A percentile compares a stretch with the other conserved stretches of the same genome.
Evolutionary conservation across 192 early-diverging fungal species (phyloP).

Genomic region (Mortierella antarctica): DNA sequence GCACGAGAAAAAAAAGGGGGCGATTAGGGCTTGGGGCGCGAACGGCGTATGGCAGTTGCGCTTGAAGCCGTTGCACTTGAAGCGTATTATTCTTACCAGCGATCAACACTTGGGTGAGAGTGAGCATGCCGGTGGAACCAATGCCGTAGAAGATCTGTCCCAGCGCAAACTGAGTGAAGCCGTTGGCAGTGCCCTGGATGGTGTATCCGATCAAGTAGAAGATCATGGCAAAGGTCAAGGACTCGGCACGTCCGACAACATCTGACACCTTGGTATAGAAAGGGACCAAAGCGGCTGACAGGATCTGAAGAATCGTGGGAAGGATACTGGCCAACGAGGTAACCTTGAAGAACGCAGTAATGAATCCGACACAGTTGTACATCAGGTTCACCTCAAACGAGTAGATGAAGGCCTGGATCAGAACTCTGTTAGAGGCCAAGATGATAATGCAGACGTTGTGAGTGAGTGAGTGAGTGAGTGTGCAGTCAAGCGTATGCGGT

Average conservation of each 20-base stretch:
- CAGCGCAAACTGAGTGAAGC: conserved; percentile 27
- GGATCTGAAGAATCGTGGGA: conserved; percentile 45
- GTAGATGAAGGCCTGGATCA: conserved; percentile 37
- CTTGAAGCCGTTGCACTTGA: not conserved
- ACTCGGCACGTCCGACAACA: conserved; percentile 40
- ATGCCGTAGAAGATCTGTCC: conserved; percentile 43
- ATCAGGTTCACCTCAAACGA: conserved; percentile 44
- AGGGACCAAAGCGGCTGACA: conserved; percentile 45
- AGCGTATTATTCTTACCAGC: no score
- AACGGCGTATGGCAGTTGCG: not conserved
- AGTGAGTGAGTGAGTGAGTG: not conserved
- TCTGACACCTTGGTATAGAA: conserved; percentile 48
- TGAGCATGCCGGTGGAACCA: conserved; percentile 36
- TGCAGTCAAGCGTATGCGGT: no score
- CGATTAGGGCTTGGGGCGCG: not conserved
- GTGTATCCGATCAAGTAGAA: conserved; percentile 43
- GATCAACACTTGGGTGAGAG: conserved; percentile 44
- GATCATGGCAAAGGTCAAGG: conserved; percentile 49
- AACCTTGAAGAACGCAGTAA: conserved; percentile 4
- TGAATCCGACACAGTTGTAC: conserved; percentile 21
- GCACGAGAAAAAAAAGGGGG: not conserved
- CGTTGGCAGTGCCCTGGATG: conserved; percentile 33
- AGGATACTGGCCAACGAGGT: conserved; percentile 24
- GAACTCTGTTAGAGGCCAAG: conserved; percentile 4
- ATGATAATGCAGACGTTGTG: not conserved